phyloP scores from a whole-genome alignment of 768 basidiomycete genomes.

The Suillus paluster region DNA sequence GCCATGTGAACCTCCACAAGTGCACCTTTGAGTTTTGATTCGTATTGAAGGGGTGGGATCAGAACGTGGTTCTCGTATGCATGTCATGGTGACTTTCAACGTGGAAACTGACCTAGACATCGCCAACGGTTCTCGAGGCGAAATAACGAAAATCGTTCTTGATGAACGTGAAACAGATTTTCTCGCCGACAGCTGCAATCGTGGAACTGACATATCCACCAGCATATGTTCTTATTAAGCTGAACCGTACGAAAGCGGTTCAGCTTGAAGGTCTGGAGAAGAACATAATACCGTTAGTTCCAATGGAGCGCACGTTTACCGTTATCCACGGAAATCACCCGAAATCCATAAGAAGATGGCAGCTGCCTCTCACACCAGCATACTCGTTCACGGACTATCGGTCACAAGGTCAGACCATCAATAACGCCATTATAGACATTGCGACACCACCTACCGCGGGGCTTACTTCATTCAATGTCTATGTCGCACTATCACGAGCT shows the following conservation, averaged over 20 bases:
- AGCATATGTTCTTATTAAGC: conserved; percentile 34
- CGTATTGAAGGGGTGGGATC: too few relatives aligned
- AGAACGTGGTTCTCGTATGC: too few relatives aligned
- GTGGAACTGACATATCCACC: conserved; percentile 32
- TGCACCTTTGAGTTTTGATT: too few relatives aligned
- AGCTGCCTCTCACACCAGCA: conserved; percentile 40
- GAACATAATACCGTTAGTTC: conserved; percentile 35
- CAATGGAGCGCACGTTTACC: conserved; percentile 22
- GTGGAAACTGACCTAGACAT: conserved; percentile 45
- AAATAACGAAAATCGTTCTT: conserved; percentile 18
- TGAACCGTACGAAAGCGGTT: conserved; percentile 29
- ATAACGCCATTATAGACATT: conserved; percentile 41
- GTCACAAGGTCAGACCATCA: conserved; percentile 46
- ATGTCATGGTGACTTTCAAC: conserved; percentile 27
- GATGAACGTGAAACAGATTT: background rate
- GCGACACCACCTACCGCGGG: conserved; percentile 34
- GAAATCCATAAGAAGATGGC: conserved; percentile 20
- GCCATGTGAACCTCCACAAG: conserved; percentile 7
- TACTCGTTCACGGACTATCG: conserved; percentile 49
- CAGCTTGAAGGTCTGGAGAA: conserved; percentile 32
- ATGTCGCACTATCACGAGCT: conserved; percentile 44
- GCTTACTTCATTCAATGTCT: conserved; percentile 42
- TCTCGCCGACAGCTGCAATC: conserved; percentile 4
- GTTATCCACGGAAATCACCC: background rate
- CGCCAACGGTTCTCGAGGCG: conserved; percentile 40